Evolutionary conservation across 1,284 basidiomycete genomes (phyloP), one percentile per base, ranked within the genome.

Genomic region (Heterobasidion occidentale): DNA sequence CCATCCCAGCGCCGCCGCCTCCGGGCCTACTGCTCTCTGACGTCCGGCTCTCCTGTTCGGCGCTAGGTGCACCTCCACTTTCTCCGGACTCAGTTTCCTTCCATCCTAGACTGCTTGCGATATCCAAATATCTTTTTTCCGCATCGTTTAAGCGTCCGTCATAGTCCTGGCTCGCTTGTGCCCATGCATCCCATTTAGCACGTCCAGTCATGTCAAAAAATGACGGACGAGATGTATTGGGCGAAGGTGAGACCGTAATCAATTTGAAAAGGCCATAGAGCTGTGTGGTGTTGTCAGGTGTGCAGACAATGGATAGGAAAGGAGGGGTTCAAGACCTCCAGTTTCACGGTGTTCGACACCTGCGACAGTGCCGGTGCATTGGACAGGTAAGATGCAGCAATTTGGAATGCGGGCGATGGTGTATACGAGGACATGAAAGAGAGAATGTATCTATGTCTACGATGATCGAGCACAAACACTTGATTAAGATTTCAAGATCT

Each of bases 111-210:
- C 70, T 75, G 54, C 68, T 70, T 6, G 92, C 92, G 51, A 92
- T 78, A 35, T 80, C 80, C 57, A 92, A 70, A 67, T 94, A 94
- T 62, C 84, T 75, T 46, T 61, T 68, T 66, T 84, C 81, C 44
- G 77, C 83, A 42, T 79, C 78, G 17, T 63, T 62, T 3, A 68
- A 65, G 8, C 65, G 65, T n/a, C 65, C 69, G 19, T 68, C 67
- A 60, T 84, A 88, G 19, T 70, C 74, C 59, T 75, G 75, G 4
- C 77, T 79, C n/a, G 76, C 68, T 7, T 72, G 65, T 36, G 68
- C 75, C 91, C 92, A 95, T 1, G 91, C 88, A 66, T 94, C 92
- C 86, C 90, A 92, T 69, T 95, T 95, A 2, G 92, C 91, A 36
- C 90, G 76, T 2, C 84, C 87, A 2, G 86, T 78, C 66, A 89